Conservation (phyloP, 2,329 filamentous ascomycete genomes). For the Penicillium hordei region DNA sequence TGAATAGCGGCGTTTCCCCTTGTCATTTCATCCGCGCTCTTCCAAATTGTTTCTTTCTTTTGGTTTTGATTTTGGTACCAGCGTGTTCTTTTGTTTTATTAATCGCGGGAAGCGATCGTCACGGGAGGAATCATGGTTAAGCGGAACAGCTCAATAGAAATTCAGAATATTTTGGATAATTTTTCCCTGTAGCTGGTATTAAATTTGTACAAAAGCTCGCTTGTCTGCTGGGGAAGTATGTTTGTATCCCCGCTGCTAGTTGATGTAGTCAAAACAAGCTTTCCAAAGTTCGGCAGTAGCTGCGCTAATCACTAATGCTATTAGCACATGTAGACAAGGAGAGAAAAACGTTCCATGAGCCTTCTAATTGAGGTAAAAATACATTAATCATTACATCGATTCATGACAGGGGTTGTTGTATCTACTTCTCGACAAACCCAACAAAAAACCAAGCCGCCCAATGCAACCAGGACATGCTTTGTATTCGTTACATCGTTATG, state of each 20-base stretch:
- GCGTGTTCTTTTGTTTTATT: not conserved
- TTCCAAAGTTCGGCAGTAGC: not conserved
- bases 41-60: not conserved
- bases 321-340: not conserved
- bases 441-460: conserved; percentile 8
- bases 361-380: not conserved
- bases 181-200: not conserved
- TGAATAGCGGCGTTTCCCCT: conserved; percentile 11
- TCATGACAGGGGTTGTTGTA: not conserved
- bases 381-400: not conserved
- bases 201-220: not conserved
- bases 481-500: conserved; percentile 20
- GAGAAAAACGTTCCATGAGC: not conserved
- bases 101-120: not conserved
- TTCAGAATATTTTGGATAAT: not conserved
- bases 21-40: not conserved
- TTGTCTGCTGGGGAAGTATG: not conserved
- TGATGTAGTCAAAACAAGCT: not conserved
- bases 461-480: conserved; percentile 13
- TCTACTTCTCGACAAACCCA: not conserved
- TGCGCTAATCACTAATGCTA: not conserved
- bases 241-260: not conserved
- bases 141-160: not conserved
- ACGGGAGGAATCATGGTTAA: conserved; percentile 2
- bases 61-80: not conserved